These are phyloP conservation scores for Tylopilus sp. DNA, from an alignment of 1,284 basidiomycete species.

Conservation along the genomic window DNA sequence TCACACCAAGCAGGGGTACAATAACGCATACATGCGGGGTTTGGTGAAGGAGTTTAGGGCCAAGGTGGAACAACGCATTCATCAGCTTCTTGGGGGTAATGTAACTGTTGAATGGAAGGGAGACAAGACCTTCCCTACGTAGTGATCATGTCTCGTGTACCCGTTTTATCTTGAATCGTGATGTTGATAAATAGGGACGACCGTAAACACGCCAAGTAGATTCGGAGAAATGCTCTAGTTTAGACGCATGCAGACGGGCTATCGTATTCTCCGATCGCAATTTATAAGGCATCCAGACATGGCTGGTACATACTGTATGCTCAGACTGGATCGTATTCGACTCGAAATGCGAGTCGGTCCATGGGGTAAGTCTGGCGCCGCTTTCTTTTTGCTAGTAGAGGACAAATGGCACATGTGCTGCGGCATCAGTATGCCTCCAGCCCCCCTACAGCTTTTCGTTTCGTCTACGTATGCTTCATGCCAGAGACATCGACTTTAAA, in stretches of 20 bases:
- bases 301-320: too few relatives aligned
- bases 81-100: slow-evolving; percentile 3
- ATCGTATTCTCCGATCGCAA: too few relatives aligned
- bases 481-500: background rate
- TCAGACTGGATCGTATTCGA: too few relatives aligned
- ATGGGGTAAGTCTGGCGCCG: too few relatives aligned
- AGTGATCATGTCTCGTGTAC: background rate
- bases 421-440: background rate
- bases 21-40: background rate
- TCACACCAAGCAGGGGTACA: slow-evolving; percentile 4
- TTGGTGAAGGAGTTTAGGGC: slow-evolving; percentile 3
- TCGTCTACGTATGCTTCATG: slow-evolving; percentile 4
- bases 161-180: too few relatives aligned
- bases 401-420: background rate
- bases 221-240: too few relatives aligned
- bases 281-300: too few relatives aligned
- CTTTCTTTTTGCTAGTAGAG: too few relatives aligned
- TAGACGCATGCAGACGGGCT: too few relatives aligned
- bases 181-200: too few relatives aligned
- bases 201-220: too few relatives aligned
- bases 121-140: slow-evolving; percentile 10
- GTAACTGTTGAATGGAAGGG: slow-evolving; percentile 7
- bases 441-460: background rate
- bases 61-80: slow-evolving; percentile 7
- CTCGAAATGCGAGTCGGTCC: too few relatives aligned